phyloP scores from a whole-genome alignment of 805 yeast species.

The Lipomyces orientalis region DNA sequence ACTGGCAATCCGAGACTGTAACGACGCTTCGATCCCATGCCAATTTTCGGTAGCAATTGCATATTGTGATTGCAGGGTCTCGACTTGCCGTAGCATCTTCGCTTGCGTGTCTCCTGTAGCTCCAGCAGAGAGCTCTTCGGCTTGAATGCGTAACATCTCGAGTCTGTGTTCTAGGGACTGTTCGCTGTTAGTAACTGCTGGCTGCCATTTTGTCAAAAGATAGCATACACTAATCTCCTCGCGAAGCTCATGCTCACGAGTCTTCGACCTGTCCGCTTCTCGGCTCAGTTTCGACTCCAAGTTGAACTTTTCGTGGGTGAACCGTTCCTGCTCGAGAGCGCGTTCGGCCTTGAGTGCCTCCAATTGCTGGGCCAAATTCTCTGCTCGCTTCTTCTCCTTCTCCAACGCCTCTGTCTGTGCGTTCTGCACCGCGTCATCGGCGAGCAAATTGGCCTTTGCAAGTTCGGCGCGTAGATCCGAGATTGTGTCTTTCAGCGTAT shows the following conservation, averaged over 20 bases:
- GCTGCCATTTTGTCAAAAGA: slow-evolving; percentile 45
- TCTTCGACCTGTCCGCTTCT: slow-evolving; percentile 44
- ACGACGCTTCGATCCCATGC: slow-evolving; percentile 75
- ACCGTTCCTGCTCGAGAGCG: slow-evolving; percentile 47
- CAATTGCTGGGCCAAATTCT: slow-evolving; percentile 43
- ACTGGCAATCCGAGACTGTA: slow-evolving; percentile 55
- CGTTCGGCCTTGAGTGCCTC: slow-evolving; percentile 44
- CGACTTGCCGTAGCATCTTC: slow-evolving; percentile 53
- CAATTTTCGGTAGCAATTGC: slow-evolving; percentile 79
- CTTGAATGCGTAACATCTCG: slow-evolving; percentile 67
- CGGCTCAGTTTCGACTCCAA: slow-evolving; percentile 43
- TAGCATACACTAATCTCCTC: slow-evolving; percentile 38
- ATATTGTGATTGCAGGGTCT: slow-evolving; percentile 69
- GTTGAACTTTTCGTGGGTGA: slow-evolving; percentile 40
- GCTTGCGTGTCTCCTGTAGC: slow-evolving; percentile 45
- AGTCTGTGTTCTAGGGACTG: slow-evolving; percentile 68
- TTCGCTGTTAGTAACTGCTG: slow-evolving; percentile 52
- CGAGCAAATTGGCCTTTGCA: slow-evolving; percentile 39
- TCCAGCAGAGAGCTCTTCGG: slow-evolving; percentile 55
- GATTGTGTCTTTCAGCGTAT: slow-evolving; percentile 27
- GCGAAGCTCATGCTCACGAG: slow-evolving; percentile 37
- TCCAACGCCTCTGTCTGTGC: slow-evolving; percentile 43
- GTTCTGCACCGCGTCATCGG: slow-evolving; percentile 41
- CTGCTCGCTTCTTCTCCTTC: slow-evolving; percentile 41
- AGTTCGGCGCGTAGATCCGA: slow-evolving; percentile 42